phyloP scores from a whole-genome alignment of 768 basidiomycete species.

The Boletus vermiculosoides region DNA sequence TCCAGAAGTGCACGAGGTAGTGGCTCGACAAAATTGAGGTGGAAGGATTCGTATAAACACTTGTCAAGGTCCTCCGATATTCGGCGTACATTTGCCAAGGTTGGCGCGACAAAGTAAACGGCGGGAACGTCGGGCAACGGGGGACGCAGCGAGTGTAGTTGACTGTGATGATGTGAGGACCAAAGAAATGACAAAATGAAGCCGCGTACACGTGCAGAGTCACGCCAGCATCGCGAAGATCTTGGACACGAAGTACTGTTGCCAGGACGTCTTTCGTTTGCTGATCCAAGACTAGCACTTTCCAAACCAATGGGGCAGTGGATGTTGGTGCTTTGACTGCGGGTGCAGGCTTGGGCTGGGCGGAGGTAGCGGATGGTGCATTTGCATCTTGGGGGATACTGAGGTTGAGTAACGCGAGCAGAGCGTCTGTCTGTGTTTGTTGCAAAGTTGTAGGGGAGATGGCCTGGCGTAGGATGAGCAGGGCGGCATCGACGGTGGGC shows the following conservation, averaged over 20 bases:
- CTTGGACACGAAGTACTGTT: constrained; percentile 92
- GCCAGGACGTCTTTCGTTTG: constrained; percentile 95
- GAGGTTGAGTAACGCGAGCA: constrained; percentile 84
- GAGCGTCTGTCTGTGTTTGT: constrained; percentile 81
- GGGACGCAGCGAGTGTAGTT: constrained; percentile 86
- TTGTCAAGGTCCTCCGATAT: constrained; percentile 94
- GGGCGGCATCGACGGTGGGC: neutral
- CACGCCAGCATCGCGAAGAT: constrained; percentile 93
- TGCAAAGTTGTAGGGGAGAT: constrained; percentile 66
- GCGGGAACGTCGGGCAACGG: constrained; percentile 94
- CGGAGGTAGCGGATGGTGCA: constrained; percentile 1
- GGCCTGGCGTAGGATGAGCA: constrained; percentile 37
- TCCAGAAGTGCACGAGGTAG: constrained; percentile 86
- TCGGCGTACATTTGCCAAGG: constrained; percentile 77
- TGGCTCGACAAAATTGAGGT: constrained; percentile 94
- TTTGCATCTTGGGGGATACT: constrained; percentile 48
- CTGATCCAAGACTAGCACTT: constrained; percentile 92
- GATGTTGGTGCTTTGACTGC: constrained; percentile 51
- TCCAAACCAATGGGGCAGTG: constrained; percentile 86
- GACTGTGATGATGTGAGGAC: constrained; percentile 47
- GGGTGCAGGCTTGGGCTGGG: constrained; percentile 32
- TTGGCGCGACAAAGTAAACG: constrained; percentile 94
- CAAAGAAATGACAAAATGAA: constrained; percentile 1
- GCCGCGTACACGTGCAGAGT: constrained; percentile 91
- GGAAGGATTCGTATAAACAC: constrained; percentile 86